Base-by-base conservation (phyloP, 73 alveolate genomes). In the Paraurostyla sp. region DNA sequence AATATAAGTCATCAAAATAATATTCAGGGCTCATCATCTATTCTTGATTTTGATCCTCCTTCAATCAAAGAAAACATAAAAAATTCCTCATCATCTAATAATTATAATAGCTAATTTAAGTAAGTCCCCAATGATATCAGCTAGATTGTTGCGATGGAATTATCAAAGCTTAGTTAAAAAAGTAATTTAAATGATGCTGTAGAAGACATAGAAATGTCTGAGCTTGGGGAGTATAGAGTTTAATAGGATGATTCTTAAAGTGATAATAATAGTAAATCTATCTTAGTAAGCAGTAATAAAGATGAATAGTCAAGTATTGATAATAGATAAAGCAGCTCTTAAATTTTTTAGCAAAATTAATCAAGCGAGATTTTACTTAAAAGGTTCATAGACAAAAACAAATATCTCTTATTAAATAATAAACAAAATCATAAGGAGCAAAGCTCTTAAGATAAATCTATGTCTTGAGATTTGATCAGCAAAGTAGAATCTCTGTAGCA, bases 1-100 rank as follows among this genome's bases (percentile, higher is more conserved):
- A 73, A 73, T 73, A 73, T 73, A 11, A 73, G 86, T 48, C 86
- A 43, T 43, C 86, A 25, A 73, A 73, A 20, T 29, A 43, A 48
- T 25, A 73, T 25, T 23, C 13, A 48, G 41, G 3, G n/a, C n/a
- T n/a, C n/a, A 13, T 73, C 68, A 3, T 48, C 68, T 4, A n/a
- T 73, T 11, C 25, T 73, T 4, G 71, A 73, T 6, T 48, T 73
- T 73, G 71, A 73, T 3, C 16, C 41, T 43, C 29, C 36, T n/a
- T 13, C 7, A 7, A 32, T 29, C 0, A 45, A 45, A 48, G 50
- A 16, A 16, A 32, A 4, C 13, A 73, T 43, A 7, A 73, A 46
- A 62, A 29, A 13, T 9, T 62, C 80, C 3, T 23, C 80, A 15
- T 35, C 48, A 46, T 46, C 18, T 46, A 15, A 13, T 15, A 46